Percentiles rank a stretch among this genome's conserved stretches.
Conservation (phyloP, 2,329 filamentous ascomycete species). For the Metarhizium humberi region DNA sequence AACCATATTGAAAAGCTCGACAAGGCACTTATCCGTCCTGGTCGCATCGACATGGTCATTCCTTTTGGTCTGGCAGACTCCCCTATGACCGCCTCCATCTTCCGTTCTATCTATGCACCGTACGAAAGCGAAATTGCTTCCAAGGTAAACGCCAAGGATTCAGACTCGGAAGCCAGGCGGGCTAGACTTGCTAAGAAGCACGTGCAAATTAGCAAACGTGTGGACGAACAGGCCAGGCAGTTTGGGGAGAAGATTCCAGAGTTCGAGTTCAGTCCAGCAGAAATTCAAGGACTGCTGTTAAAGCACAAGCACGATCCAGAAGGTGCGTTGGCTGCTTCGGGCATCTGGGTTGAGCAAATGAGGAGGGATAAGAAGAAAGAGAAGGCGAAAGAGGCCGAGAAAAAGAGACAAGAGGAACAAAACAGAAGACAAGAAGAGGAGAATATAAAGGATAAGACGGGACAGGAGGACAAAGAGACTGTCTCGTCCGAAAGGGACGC, state of each 20-base stretch:
- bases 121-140: conserved; percentile 27
- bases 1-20: conserved; percentile 54
- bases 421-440: conserved; percentile 11
- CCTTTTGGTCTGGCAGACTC: conserved; percentile 45
- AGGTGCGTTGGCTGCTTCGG: conserved; percentile 35
- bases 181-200: conserved; percentile 20
- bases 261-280: conserved; percentile 49
- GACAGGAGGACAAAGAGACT: not conserved
- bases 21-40: conserved; percentile 52
- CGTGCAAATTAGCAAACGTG: conserved; percentile 25
- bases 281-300: conserved; percentile 50
- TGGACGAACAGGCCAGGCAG: conserved; percentile 35
- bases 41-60: conserved; percentile 51
- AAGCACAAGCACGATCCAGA: conserved; percentile 44
- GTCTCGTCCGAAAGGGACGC: not conserved
- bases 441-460: not conserved
- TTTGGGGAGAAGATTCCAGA: conserved; percentile 44
- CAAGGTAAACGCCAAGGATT: conserved; percentile 12
- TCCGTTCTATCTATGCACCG: conserved; percentile 48
- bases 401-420: conserved; percentile 12
- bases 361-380: conserved; percentile 40
- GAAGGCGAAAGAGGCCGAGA: conserved; percentile 21
- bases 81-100: conserved; percentile 44
- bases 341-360: conserved; percentile 40
- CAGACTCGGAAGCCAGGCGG: conserved; percentile 18